Conservation (phyloP, 176 grass and related monocot species). For the Carex pumila region DNA sequence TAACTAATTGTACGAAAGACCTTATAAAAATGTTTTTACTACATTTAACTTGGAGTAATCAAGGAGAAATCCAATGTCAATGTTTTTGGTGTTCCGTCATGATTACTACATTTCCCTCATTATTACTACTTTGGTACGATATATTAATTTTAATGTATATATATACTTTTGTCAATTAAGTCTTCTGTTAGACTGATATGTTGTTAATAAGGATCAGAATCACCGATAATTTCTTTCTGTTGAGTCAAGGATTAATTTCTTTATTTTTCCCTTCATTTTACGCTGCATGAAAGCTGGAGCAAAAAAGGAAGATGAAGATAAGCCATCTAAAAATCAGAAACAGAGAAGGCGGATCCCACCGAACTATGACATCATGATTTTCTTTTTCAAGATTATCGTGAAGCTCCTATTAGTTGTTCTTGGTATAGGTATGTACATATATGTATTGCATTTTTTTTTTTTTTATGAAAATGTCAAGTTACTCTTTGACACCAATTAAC, state of each 20-base stretch:
- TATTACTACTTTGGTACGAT: too few species aligned
- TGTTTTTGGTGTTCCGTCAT: too few species aligned
- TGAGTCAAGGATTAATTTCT: not conserved
- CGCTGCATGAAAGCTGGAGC: not conserved
- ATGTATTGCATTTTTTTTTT: not conserved
- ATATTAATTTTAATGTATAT: too few species aligned
- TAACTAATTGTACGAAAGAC: too few species aligned
- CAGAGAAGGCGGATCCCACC: not conserved
- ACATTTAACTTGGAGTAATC: too few species aligned
- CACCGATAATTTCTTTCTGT: not conserved
- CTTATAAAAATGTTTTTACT: too few species aligned
- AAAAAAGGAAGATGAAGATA: not conserved
- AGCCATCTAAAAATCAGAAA: not conserved
- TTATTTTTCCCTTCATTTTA: not conserved
- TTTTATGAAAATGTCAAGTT: not conserved
- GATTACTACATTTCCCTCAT: too few species aligned
- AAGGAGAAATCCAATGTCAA: too few species aligned
- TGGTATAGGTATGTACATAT: not conserved
- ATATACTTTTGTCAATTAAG: not conserved
- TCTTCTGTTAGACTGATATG: not conserved
- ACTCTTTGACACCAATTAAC: not conserved
- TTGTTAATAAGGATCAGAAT: not conserved
- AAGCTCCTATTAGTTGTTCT: not conserved
- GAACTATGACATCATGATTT: not conserved
- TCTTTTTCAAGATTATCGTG: not conserved